Evolutionary conservation across 805 yeast genomes (phyloP).

Genomic region (Cyberlindnera japonica): DNA sequence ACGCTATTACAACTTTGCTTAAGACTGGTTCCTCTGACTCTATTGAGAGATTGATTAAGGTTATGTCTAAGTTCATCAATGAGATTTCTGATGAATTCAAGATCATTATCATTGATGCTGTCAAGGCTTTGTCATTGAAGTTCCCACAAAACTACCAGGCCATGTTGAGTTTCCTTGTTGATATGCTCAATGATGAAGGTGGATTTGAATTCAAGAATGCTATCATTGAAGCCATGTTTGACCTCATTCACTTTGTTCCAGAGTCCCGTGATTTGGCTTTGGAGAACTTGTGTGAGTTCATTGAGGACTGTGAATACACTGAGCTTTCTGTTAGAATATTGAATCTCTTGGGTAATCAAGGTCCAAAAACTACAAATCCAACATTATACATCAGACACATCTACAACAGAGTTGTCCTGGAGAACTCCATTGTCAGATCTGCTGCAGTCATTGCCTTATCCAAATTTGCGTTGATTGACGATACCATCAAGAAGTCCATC

Average conservation of each 20-base stretch:
- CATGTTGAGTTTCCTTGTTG: constrained; percentile 77
- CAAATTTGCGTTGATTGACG: constrained; percentile 79
- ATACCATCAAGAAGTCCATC: constrained; percentile 62
- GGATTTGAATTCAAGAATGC: constrained; percentile 80
- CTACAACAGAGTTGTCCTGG: constrained; percentile 93
- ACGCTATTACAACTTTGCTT: constrained; percentile 92
- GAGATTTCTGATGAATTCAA: constrained; percentile 96
- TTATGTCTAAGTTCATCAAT: constrained; percentile 82
- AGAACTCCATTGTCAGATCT: constrained; percentile 91
- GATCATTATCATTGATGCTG: constrained; percentile 91
- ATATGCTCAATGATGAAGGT: constrained; percentile 86
- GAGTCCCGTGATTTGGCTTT: constrained; percentile 78
- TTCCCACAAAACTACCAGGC: constrained; percentile 88
- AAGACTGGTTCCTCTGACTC: constrained; percentile 90
- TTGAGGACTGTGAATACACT: constrained; percentile 96
- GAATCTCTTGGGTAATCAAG: constrained; percentile 90
- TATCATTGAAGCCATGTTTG: constrained; percentile 90
- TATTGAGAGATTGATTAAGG: constrained; percentile 84
- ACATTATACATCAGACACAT: constrained; percentile 92
- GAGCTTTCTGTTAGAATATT: constrained; percentile 90
- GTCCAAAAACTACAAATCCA: constrained; percentile 83
- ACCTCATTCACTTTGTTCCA: constrained; percentile 83
- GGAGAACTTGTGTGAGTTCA: constrained; percentile 90
- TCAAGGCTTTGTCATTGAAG: constrained; percentile 84
- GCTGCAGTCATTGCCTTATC: constrained; percentile 92